Base-by-base conservation (phyloP, 2,329 filamentous ascomycete species). In the Xylariales sp. region DNA sequence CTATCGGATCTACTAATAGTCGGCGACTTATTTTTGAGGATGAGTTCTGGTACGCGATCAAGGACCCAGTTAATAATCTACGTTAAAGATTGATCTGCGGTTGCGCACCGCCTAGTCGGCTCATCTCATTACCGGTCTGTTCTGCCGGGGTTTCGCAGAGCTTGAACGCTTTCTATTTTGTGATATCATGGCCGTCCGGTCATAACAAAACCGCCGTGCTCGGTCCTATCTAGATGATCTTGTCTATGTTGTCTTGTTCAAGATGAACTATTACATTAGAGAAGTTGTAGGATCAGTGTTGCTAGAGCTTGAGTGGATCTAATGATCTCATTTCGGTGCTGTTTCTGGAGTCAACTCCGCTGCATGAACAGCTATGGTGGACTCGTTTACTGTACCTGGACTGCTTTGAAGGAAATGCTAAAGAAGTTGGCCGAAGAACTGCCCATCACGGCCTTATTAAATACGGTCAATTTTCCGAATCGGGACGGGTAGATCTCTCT, bases 181-280 rank as follows among this genome's bases (percentile, higher is more conserved):
- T 66, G 59, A 67, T 67, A 53, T 69, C 55, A 64, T 62, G 52
- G 55, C n/a, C 50, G n/a, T 45, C 60, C 41, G 30, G 39, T 10
- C 39, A 23, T 23, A 16, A 12, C 12, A 4, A 32, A 14, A 30
- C 49, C 50, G 12, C 23, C 14, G 32, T 41, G 36, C 8, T 23
- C 23, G 23, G n/a, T 59, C 30, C 36, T 14, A 14, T 41, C 9
- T 10, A 39, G 48, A 30, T 10, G 18, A 54, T 49, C 48, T n/a
- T 6, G 23, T 59, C 16, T 54, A 46, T 41, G 46, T 28, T 9
- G 54, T 23, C 9, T 43, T 14, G n/a, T 57, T 41, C 32, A 23
- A 41, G 36, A 36, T 50, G 28, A 10, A 48, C 8, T 9, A 34
- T 54, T 48, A 41, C 30, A 30, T 54, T 54, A 50, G 28, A 6